A percentile compares a stretch with the other conserved stretches of the same genome.
phyloP scores from a whole-genome alignment of 1,284 basidiomycete species.

The Cryptococcus maquisensis region DNA sequence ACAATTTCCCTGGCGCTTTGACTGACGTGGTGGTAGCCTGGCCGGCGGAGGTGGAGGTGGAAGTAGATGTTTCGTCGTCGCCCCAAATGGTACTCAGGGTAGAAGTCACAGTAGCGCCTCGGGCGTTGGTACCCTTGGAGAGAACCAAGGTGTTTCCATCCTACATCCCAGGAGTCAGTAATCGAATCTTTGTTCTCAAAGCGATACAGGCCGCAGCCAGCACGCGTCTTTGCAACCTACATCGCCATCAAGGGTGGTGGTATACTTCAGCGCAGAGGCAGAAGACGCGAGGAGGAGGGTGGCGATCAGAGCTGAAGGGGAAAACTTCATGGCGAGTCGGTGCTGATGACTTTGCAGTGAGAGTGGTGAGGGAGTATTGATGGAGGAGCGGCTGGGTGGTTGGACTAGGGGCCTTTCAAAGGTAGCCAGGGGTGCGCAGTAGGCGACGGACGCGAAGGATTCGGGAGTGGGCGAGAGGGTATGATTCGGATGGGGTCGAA shows the following conservation, averaged over 20 bases:
- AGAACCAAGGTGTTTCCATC: conserved; percentile 34
- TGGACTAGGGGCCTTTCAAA: not conserved
- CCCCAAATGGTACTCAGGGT: conserved; percentile 17
- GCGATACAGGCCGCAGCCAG: not conserved
- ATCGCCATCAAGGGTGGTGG: conserved; percentile 13
- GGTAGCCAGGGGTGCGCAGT: not conserved
- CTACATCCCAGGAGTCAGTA: conserved; percentile 6
- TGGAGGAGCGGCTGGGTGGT: not conserved
- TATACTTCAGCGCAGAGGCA: conserved; percentile 6
- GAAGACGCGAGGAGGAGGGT: conserved; percentile 10
- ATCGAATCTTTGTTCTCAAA: not conserved
- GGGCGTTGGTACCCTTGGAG: conserved; percentile 25
- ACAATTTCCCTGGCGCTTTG: not conserved
- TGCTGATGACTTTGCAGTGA: not conserved
- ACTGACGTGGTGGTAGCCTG: conserved; percentile 18
- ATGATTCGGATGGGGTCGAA: not conserved
- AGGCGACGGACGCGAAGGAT: not conserved
- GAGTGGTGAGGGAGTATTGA: not conserved
- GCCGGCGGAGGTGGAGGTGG: conserved; percentile 3
- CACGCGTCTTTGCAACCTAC: conserved; percentile 7
- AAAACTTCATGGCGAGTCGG: conserved; percentile 5
- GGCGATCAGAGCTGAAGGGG: conserved; percentile 5
- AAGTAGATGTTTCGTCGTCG: conserved; percentile 8
- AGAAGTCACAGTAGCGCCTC: conserved; percentile 19
- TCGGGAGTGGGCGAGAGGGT: not conserved